Conservation (phyloP, 192 early-diverging fungal species). For the Backusella australiensis region DNA sequence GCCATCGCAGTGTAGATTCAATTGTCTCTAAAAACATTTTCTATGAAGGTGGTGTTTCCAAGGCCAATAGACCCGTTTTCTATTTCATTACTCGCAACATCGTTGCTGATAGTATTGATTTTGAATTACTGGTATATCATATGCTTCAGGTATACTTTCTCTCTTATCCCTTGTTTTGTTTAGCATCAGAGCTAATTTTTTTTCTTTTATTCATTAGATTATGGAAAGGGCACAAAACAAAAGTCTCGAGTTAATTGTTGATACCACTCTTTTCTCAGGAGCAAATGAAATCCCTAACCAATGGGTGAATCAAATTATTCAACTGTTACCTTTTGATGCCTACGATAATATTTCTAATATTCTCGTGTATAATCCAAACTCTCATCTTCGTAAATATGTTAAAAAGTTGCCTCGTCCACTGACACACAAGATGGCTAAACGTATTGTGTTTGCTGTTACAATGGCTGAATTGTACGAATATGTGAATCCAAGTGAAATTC, state of each 20-base stretch:
- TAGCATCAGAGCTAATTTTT: neutral
- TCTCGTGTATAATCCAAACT: conserved; percentile 85
- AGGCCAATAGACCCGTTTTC: conserved; percentile 70
- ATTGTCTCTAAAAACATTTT: conserved; percentile 71
- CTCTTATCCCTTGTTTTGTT: conserved; percentile 11
- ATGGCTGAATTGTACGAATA: conserved; percentile 72
- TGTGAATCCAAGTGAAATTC: conserved; percentile 70
- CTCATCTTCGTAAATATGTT: conserved; percentile 67
- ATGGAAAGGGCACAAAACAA: conserved; percentile 68
- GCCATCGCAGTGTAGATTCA: conserved; percentile 61
- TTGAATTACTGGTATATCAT: conserved; percentile 80
- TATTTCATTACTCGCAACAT: conserved; percentile 84
- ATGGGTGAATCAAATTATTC: conserved; percentile 72
- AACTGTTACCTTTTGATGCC: conserved; percentile 68
- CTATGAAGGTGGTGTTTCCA: conserved; percentile 80
- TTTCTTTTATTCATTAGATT: conserved; percentile 26
- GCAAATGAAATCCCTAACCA: conserved; percentile 80
- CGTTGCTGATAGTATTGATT: conserved; percentile 73
- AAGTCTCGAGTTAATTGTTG: conserved; percentile 79
- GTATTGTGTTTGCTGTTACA: conserved; percentile 67
- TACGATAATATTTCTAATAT: conserved; percentile 63
- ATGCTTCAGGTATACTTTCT: conserved; percentile 54
- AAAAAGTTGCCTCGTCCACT: conserved; percentile 53
- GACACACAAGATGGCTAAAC: conserved; percentile 55
- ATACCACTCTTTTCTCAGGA: conserved; percentile 75